Conservation (phyloP, 148 eudicot species). For the Linanthus parryae region DNA sequence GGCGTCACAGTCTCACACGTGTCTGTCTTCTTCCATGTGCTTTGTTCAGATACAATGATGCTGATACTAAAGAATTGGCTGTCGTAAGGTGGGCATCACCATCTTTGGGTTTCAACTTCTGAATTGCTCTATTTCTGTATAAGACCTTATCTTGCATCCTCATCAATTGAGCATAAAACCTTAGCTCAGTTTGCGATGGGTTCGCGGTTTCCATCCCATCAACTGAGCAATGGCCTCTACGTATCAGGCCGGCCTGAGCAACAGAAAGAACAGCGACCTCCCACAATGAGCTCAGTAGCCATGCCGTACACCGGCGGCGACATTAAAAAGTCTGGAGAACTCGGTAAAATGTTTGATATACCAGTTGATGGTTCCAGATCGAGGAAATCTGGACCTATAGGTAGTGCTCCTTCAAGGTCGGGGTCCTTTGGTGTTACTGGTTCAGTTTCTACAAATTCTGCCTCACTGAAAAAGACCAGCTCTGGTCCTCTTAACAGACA, state of each 20-base stretch:
- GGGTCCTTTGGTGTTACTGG: constrained; percentile 66
- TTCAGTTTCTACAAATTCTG: constrained; percentile 41
- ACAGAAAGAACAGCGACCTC: constrained; percentile 74
- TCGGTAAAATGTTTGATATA: constrained; percentile 88
- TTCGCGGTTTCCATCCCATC: constrained; percentile 79
- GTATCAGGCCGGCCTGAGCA: constrained; percentile 86
- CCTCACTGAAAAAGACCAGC: constrained; percentile 58
- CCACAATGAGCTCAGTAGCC: constrained; percentile 77
- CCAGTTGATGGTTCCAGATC: constrained; percentile 60
- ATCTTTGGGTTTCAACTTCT: too few species aligned
- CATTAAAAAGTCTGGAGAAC: constrained; percentile 82
- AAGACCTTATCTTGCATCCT: too few species aligned
- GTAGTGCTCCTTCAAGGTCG: constrained; percentile 60
- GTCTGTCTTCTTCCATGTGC: too few species aligned
- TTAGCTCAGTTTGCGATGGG: too few species aligned
- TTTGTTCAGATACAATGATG: too few species aligned
- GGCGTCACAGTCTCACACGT: too few species aligned
- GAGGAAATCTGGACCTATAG: constrained; percentile 77
- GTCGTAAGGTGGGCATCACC: too few species aligned
- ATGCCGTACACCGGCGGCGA: constrained; percentile 91
- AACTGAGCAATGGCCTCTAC: constrained; percentile 77
- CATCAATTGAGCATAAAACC: too few species aligned
- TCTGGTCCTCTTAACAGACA: constrained; percentile 91
- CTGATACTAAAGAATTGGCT: too few species aligned
- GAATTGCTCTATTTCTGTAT: too few species aligned